These are phyloP conservation scores for Bocquillonia castaneifolia DNA, from an alignment of 441 rosid species.

Conservation along the genomic window DNA sequence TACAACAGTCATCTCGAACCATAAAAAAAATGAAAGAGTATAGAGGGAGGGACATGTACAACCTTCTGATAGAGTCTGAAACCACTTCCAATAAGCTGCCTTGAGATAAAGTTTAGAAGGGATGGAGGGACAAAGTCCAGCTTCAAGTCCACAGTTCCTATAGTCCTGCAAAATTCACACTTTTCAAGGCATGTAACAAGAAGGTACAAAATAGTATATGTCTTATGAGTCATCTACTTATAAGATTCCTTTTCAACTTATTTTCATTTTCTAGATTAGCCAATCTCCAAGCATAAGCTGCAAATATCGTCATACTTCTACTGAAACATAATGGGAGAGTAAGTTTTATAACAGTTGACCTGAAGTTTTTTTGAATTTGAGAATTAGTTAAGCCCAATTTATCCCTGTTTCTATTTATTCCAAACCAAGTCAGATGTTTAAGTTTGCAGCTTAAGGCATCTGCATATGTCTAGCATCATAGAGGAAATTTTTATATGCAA, in stretches of 20 bases:
- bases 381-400: neutral
- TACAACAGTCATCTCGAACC: neutral
- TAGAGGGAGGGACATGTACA: constrained; percentile 4
- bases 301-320: neutral
- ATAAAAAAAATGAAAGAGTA: constrained; percentile 2
- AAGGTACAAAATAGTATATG: neutral
- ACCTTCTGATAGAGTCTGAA: constrained; percentile 89
- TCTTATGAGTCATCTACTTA: neutral
- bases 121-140: constrained; percentile 82
- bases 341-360: neutral
- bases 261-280: neutral
- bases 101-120: constrained; percentile 74
- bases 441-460: neutral
- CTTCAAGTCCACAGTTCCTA: constrained; percentile 73
- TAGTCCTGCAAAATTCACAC: constrained; percentile 52
- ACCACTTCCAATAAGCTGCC: constrained; percentile 89
- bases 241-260: neutral
- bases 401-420: neutral
- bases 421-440: neutral
- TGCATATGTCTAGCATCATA: neutral
- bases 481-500: neutral
- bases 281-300: neutral
- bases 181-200: constrained; percentile 12
- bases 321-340: neutral
- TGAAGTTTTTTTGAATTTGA: neutral